Percentiles rank a stretch among this genome's conserved stretches.
Evolutionary conservation across 176 grass and related monocot genomes (phyloP).

Genomic region (Poa pratensis): DNA sequence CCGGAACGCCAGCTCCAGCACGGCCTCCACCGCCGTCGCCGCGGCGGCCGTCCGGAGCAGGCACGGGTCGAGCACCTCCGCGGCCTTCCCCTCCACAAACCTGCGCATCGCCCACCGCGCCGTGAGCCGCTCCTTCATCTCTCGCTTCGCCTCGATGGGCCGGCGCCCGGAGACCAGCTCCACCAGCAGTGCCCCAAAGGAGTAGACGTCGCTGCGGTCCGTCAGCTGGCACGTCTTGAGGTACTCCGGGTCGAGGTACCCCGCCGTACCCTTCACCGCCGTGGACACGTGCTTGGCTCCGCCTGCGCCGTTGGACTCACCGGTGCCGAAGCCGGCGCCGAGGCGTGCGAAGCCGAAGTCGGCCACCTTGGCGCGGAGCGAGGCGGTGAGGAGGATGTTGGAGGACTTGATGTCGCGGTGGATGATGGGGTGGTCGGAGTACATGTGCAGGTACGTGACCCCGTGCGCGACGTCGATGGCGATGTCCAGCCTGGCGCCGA

Average conservation of each 20-base stretch:
- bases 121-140: slow-evolving; percentile 69
- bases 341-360: slow-evolving; percentile 93
- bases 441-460: slow-evolving; percentile 94
- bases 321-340: slow-evolving; percentile 40
- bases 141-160: slow-evolving; percentile 70
- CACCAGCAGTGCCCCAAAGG: slow-evolving; percentile 83
- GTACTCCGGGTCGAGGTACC: slow-evolving; percentile 98
- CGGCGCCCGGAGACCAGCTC: slow-evolving; percentile 72
- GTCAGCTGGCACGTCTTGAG: slow-evolving; percentile 91
- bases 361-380: slow-evolving; percentile 87
- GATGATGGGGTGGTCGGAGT: slow-evolving; percentile 82
- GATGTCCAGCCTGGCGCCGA: slow-evolving; percentile 66
- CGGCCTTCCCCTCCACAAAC: slow-evolving; percentile 51
- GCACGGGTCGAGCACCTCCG: slow-evolving; percentile 69
- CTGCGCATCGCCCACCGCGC: slow-evolving; percentile 69
- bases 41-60: slow-evolving; percentile 42
- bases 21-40: slow-evolving; percentile 48
- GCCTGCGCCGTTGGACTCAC: background rate
- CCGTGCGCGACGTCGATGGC: slow-evolving; percentile 94
- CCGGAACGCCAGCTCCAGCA: slow-evolving; percentile 71
- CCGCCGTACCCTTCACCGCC: slow-evolving; percentile 92
- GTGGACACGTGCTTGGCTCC: slow-evolving; percentile 59
- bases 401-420: slow-evolving; percentile 66
- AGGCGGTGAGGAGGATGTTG: slow-evolving; percentile 84
- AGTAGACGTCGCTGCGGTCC: slow-evolving; percentile 96